Conservation (phyloP, 768 basidiomycete genomes). For the Boletus speciosus region DNA sequence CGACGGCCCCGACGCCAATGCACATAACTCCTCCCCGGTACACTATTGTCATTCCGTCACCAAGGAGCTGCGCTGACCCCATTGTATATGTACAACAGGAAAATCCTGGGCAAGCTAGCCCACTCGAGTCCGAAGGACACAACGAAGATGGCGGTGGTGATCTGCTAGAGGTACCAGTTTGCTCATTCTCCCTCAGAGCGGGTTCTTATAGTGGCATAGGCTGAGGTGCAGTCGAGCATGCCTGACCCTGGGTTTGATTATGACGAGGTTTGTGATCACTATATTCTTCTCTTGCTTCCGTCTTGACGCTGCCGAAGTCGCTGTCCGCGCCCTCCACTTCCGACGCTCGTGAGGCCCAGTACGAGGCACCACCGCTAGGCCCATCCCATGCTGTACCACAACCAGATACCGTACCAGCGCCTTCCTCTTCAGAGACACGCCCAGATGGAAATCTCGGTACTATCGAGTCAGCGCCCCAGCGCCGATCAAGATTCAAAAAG, state of each 20-base stretch:
- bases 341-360: neutral
- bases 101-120: too few relatives aligned
- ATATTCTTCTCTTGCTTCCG: neutral
- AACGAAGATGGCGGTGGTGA: neutral
- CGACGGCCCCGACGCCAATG: neutral
- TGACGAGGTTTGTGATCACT: neutral
- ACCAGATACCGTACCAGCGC: neutral
- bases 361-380: neutral
- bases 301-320: neutral
- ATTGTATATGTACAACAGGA: neutral
- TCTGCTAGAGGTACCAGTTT: neutral
- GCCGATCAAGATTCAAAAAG: neutral
- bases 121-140: neutral
- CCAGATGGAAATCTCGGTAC: neutral
- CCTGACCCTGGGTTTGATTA: neutral
- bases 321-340: neutral
- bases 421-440: neutral
- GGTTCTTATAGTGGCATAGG: neutral
- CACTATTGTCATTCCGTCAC: too few relatives aligned
- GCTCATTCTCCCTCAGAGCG: too few relatives aligned
- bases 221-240: too few relatives aligned
- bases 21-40: accelerated
- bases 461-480: neutral
- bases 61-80: neutral
- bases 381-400: neutral